Conservation (phyloP, 139 green algal genomes). For the Tetraselmis chui region DNA sequence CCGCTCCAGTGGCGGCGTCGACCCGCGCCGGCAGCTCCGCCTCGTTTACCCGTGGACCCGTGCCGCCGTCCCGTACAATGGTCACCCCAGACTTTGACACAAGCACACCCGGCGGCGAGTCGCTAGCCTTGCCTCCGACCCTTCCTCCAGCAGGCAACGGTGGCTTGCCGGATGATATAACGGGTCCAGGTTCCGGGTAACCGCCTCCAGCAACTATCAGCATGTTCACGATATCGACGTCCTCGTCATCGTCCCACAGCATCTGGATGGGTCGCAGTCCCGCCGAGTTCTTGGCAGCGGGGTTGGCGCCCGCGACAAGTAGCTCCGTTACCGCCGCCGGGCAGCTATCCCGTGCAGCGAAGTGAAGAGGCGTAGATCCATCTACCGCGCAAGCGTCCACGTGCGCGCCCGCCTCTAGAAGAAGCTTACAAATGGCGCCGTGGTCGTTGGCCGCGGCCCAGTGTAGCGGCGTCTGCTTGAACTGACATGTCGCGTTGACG, state of each 20-base stretch:
- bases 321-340: background rate
- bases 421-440: background rate
- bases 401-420: background rate
- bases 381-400: background rate
- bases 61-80: too few relatives aligned
- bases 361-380: background rate
- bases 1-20: background rate
- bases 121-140: background rate
- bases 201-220: background rate
- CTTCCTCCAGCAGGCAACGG: background rate
- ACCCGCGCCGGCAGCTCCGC: background rate
- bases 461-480: background rate
- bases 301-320: background rate
- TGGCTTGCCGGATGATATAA: background rate
- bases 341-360: background rate
- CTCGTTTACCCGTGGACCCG: too few relatives aligned
- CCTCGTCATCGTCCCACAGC: background rate
- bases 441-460: background rate
- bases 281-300: background rate
- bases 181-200: background rate
- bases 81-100: too few relatives aligned
- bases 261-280: background rate
- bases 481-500: background rate
- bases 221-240: background rate
- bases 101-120: background rate